Evolutionary conservation across 345 rosid species (phyloP), one percentile per base, ranked within the genome.

Genomic region (Cardamine resedifolia): DNA sequence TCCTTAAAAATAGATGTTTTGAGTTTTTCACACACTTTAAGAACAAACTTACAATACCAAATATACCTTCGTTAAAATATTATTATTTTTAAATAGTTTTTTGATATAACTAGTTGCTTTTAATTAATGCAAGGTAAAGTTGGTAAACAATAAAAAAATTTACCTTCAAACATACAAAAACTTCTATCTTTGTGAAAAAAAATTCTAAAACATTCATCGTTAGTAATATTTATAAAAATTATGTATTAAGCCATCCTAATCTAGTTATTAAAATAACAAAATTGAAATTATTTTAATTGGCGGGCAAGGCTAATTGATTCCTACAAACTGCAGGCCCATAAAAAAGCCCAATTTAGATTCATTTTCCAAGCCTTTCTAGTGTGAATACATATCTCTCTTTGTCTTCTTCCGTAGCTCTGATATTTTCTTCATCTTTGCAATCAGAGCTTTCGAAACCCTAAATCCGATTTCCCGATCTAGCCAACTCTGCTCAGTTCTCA

Each of bases 361-460:
- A 28, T 2, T 26, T 18, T 14, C 16, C 30, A 48, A 65, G 51
- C 24, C 44, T 27, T 57, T 45, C 21, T 2, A 30, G 19, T 64
- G 20, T 7, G 27, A 34, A 18, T 44, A 43, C 6, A 41, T 26
- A 26, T 16, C 9, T n/a, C 21, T 15, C 33, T 33, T 8, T 20
- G 18, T 38, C 12, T 44, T 30, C 11, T 0, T 7, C 6, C 11
- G 6, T 6, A 45, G 53, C 26, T n/a, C 18, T 1, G 68, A 45
- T 26, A 63, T 41, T 73, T 86, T 72, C 70, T 61, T n/a, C n/a
- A n/a, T 77, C 76, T 85, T 79, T 9, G 23, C 68, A 77, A 63
- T 81, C 81, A 84, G 85, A 81, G 83, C 31, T 74, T 24, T 58
- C 59, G 70, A 65, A 81, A 82, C 85, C 87, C 85, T 77, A n/a